A percentile compares a stretch with the other conserved stretches of the same genome.
Conservation (phyloP, 2,329 filamentous ascomycete species). For the Fusarium pseudoanthophilum region DNA sequence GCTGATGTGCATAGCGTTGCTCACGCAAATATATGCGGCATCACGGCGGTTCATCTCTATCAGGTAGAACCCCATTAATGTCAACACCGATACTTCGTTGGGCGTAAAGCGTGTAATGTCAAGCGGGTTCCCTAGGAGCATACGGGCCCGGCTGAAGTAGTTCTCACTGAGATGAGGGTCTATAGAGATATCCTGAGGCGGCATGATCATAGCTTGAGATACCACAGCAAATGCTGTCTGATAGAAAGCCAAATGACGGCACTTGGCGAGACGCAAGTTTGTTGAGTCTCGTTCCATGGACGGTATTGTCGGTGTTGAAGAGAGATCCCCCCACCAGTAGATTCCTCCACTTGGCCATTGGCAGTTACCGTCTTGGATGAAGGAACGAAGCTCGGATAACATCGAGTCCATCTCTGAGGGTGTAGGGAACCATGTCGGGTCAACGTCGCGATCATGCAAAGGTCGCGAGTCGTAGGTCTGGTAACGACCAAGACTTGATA, state of each 20-base stretch:
- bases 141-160: conserved; percentile 57
- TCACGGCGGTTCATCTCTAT: conserved; percentile 62
- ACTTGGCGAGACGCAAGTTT: conserved; percentile 39
- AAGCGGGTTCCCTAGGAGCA: conserved; percentile 59
- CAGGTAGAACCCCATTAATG: conserved; percentile 61
- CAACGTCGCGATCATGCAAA: conserved; percentile 50
- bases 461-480: conserved; percentile 60
- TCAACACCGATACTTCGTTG: conserved; percentile 57
- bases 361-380: conserved; percentile 58
- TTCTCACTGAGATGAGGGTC: conserved; percentile 53
- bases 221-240: conserved; percentile 58
- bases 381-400: conserved; percentile 54
- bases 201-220: conserved; percentile 46
- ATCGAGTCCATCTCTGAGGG: conserved; percentile 52
- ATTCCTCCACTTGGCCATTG: conserved; percentile 58
- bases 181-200: conserved; percentile 28
- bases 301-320: conserved; percentile 46
- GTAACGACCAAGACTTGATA: conserved; percentile 57
- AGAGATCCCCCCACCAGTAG: conserved; percentile 59
- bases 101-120: conserved; percentile 55
- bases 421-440: conserved; percentile 54
- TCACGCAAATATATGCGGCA: conserved; percentile 59
- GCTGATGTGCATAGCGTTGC: conserved; percentile 59
- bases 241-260: conserved; percentile 57
- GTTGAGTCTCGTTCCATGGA: conserved; percentile 33